These are phyloP conservation scores for Hymenoscyphus fructigenus DNA, from an alignment of 2,329 filamentous ascomycete genomes.

Conservation along the genomic window DNA sequence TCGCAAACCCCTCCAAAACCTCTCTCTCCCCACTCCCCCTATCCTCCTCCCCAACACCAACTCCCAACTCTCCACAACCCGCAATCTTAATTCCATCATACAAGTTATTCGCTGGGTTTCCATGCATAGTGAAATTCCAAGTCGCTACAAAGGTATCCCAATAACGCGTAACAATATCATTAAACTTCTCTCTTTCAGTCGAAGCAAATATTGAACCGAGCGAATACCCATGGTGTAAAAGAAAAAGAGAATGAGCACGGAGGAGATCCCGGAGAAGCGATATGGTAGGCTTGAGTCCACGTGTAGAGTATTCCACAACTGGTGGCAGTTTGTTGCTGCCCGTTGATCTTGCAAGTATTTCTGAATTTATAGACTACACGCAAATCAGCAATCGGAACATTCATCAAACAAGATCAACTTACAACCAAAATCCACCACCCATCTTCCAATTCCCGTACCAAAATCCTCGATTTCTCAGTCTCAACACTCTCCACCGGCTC, in stretches of 20 bases:
- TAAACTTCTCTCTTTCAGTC: constrained; percentile 66
- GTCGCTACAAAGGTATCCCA: constrained; percentile 70
- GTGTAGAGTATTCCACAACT: constrained; percentile 75
- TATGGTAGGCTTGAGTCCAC: constrained; percentile 81
- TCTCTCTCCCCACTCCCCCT: constrained; percentile 91
- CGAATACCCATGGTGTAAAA: constrained; percentile 80
- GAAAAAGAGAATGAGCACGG: constrained; percentile 79
- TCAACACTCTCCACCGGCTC: constrained; percentile 80
- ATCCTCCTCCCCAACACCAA: constrained; percentile 94
- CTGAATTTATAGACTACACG: constrained; percentile 76
- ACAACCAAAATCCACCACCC: constrained; percentile 97
- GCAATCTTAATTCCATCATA: constrained; percentile 85
- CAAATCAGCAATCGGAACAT: neutral
- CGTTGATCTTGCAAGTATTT: constrained; percentile 44
- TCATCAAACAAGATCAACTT: constrained; percentile 40
- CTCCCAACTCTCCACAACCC: constrained; percentile 84
- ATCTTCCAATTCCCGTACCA: constrained; percentile 82
- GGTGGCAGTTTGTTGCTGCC: constrained; percentile 18
- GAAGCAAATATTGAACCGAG: constrained; percentile 69
- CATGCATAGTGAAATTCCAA: constrained; percentile 90
- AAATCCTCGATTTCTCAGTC: constrained; percentile 81
- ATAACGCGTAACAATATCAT: constrained; percentile 70
- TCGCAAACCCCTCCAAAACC: constrained; percentile 84
- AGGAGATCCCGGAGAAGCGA: constrained; percentile 78
- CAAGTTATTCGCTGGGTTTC: constrained; percentile 78